Evolutionary conservation across 805 yeast genomes (phyloP), one percentile per base, ranked within the genome.

Genomic region (Tetrapisispora nanseiensis): DNA sequence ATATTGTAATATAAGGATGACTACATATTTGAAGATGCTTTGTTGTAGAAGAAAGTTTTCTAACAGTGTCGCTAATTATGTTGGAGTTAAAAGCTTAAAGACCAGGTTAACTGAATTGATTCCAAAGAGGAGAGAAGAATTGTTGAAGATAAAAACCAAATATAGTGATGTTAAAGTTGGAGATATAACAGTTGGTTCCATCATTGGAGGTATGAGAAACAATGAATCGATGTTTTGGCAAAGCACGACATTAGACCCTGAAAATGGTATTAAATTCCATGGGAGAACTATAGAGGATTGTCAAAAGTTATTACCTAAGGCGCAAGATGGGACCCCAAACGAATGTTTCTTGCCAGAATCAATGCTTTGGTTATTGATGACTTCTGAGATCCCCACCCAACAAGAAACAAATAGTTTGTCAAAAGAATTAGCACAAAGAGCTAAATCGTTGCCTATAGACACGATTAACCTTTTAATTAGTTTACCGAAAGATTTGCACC

Each of bases 191-290:
- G 69, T 74, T 15, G 68, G 66, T 16, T 63, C 67, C 28, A 51
- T 72, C 10, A 46, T 74, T 31, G 89, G 89, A 51, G 90, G 92
- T 48, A 83, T 83, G 90, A 73, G 90, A 59, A 89, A 89, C 41
- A 72, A 78, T 61, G 74, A 74, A 59, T 75, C 82, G 40, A 69
- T 83, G 59, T 77, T 81, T 43, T 83, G 92, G 92, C 87, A 82
- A 57, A 80, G 86, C 42, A 80, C 89, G 12, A 78, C 75, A 35
- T 75, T 83, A 51, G 90, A 83, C 60, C 80, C 90, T 41, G 69
- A 76, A 41, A 77, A 75, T 56, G 92, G 92, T 29, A 83, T 83
- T 58, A 75, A 80, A 44, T 83, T 83, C 72, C 84, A 83, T 65
- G 87, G 87, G 44, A 69, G 71, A 61, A 78, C 89, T 45, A 83